These are phyloP conservation scores for Trichothecium sympodiale DNA, from an alignment of 2,329 filamentous ascomycete species.

Conservation along the genomic window DNA sequence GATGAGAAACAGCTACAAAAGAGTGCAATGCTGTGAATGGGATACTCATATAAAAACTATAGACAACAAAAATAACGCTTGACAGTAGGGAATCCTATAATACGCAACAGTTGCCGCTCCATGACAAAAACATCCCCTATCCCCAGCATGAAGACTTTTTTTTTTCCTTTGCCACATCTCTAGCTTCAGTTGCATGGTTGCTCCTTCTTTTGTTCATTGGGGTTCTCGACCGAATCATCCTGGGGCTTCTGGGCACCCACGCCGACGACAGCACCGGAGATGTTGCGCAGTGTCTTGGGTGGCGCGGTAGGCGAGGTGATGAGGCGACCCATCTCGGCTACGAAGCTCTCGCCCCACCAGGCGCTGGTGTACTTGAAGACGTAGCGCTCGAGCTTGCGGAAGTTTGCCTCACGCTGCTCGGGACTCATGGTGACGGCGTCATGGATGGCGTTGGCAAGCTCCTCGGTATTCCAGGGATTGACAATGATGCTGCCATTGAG, in stretches of 20 bases:
- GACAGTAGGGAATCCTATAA: too few species aligned
- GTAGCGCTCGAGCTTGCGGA: conserved; percentile 84
- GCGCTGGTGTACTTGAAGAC: conserved; percentile 96
- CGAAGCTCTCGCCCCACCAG: conserved; percentile 94
- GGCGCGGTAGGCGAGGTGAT: conserved; percentile 22
- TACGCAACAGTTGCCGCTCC: too few species aligned
- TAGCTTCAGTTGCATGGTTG: too few species aligned
- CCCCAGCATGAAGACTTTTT: not conserved
- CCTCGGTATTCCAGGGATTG: conserved; percentile 98
- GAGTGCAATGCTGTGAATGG: too few species aligned
- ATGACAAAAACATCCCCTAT: too few species aligned
- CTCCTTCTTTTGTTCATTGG: too few species aligned
- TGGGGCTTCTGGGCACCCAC: not conserved
- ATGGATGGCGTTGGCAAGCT: conserved; percentile 84
- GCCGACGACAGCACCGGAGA: conserved; percentile 26
- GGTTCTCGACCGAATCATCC: conserved; percentile 6
- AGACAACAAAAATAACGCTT: too few species aligned
- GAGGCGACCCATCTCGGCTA: conserved; percentile 62
- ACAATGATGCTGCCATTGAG: conserved; percentile 89
- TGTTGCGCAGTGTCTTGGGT: conserved; percentile 28
- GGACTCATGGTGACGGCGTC: conserved; percentile 95
- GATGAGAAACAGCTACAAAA: too few species aligned
- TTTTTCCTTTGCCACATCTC: not conserved
- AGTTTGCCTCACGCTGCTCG: conserved; percentile 78
- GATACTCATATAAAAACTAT: too few species aligned